Evolutionary conservation across 2,329 filamentous ascomycete species (phyloP), one percentile per base, ranked within the genome.

Genomic region (Simplicillium sp.): DNA sequence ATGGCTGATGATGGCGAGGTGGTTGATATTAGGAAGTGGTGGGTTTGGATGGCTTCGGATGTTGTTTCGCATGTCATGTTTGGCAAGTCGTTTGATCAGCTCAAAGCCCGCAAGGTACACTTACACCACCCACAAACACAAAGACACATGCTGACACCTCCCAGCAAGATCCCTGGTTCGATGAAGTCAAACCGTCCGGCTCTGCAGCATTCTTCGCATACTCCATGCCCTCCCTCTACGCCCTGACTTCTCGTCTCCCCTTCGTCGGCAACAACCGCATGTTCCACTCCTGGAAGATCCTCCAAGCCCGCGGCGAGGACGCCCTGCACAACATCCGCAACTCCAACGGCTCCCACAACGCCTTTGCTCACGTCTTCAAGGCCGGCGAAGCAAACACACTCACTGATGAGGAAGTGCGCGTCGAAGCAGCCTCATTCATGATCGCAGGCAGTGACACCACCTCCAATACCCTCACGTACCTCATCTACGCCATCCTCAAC

Each of bases 361-460:
- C 65, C 28, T 64, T 67, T 44, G 54, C 60, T 34, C 58, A 61
- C 44, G 46, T 66, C 2, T 57, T 61, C 44, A 53, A 60, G 36
- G 57, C 56, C 7, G 47, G 56, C 14, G 55, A 60, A 15, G 54
- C 56, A 2, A 47, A 51, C 8, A 47, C 46, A 17, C 25, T 58
- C 11, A 37, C 46, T 3, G 48, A 48, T 11, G 17, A 48, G 1
- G 65, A 72, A 17, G 56, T 71, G 1, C 42, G 49, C 3, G 46
- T 50, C 13, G 64, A 71, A 35, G 68, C 69, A 0, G 54, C 58
- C 6, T 50, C 47, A 0, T 70, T 68, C 45, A 73, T 75, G 36
- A 42, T 69, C 4, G 73, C 70, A 1, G 72, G 72, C 2, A 70
- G 61, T 31, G 71, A 75, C 42, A 76, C 72, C 0, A 74, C 71